These are phyloP conservation scores for Ilyonectria mors-panacis DNA, from an alignment of 2,329 filamentous ascomycete genomes.

Conservation along the genomic window DNA sequence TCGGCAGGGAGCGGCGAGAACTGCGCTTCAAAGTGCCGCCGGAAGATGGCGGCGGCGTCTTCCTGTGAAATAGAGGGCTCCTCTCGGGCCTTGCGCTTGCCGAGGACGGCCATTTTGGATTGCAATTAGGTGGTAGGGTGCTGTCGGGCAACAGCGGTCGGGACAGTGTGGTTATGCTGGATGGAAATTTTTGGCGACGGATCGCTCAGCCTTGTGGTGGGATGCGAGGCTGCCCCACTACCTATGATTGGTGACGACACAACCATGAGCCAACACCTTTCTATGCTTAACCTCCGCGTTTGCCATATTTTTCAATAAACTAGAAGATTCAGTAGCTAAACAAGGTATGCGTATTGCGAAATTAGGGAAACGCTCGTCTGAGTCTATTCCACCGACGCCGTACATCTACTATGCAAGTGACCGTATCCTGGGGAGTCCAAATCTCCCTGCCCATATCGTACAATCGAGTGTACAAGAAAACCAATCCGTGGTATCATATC, in stretches of 20 bases:
- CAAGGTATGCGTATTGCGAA: too few species aligned
- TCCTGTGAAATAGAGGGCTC: slow-evolving; percentile 56
- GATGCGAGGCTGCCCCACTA: slow-evolving; percentile 47
- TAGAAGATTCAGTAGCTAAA: too few species aligned
- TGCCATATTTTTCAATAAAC: neutral
- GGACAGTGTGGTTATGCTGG: slow-evolving; percentile 3
- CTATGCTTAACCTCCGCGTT: neutral
- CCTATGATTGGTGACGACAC: neutral
- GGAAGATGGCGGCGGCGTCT: slow-evolving; percentile 82
- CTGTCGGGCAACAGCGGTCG: slow-evolving; percentile 23
- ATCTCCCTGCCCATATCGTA: neutral
- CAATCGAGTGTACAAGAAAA: slow-evolving; percentile 4
- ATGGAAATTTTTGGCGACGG: slow-evolving; percentile 39
- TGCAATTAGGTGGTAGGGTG: neutral
- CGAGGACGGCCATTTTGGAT: slow-evolving; percentile 59
- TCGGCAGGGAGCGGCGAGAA: slow-evolving; percentile 78
- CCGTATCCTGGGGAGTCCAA: neutral
- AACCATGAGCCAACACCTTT: neutral
- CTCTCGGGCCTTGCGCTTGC: slow-evolving; percentile 63
- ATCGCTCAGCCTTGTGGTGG: slow-evolving; percentile 43
- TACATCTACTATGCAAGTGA: neutral
- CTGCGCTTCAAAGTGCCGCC: slow-evolving; percentile 87
- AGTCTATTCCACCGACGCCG: neutral
- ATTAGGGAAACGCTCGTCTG: neutral
- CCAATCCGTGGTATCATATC: slow-evolving; percentile 48